Evolutionary conservation across 169 alveolate genomes (phyloP), one percentile per base, ranked within the genome.

Genomic region (Cryptosporidium felis): DNA sequence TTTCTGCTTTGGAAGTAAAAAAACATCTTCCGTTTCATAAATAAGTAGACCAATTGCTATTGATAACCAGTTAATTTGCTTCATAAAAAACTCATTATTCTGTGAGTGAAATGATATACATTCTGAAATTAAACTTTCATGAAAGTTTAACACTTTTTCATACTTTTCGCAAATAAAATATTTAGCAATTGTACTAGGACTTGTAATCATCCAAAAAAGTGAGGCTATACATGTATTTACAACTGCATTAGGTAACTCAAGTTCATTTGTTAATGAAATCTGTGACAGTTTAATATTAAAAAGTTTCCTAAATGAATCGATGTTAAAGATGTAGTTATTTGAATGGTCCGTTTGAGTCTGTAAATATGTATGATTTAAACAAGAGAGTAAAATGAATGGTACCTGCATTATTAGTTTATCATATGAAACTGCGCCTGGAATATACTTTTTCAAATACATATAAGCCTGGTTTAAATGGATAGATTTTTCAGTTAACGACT

Each of bases 391-490:
- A 32, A 36, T 53, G 56, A 36, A 56, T 36, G 85, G 74, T 45
- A 74, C 12, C 56, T 51, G 66, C 14, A 38, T 56, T 30, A 74
- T 47, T 36, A 74, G 34, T 56, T 23, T 74, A 14, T 74, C 85
- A 53, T 47, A 47, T 53, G 85, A 74, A 26, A 74, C 28, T 53
- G 67, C 12, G 30, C 45, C 56, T 16, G 85, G 85, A 18, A 74
- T 53, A 34, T 49, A 16, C 21, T 36, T 49, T 32, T 61, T 26
- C 41, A 34, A 51, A 32, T 74, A 49, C 40, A 61, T 38, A n/a
- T 40, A 41, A 53, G 18, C 5, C 46, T 12, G 14, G 23, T 42
- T 42, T 6, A 42, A 32, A 53, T 28, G 21, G 6, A 21, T 36
- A 36, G 23, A 21, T 12, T 5, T 21, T 3, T 36, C 65, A 49